These are phyloP conservation scores for Fraxinus angustifolia DNA, from an alignment of 305 asterid genomes.

Conservation along the genomic window DNA sequence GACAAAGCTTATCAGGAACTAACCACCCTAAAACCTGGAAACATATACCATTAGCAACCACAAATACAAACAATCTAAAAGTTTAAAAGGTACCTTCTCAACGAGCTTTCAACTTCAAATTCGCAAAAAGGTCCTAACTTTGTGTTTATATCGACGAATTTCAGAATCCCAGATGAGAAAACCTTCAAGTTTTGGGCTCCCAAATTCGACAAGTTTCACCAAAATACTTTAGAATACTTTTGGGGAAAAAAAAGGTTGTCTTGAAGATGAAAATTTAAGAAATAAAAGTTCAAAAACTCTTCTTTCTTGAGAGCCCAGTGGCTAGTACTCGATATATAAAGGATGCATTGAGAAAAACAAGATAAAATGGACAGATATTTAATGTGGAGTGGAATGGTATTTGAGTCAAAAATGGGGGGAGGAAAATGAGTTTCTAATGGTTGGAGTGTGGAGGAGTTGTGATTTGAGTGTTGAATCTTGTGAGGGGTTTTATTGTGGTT, in stretches of 20 bases:
- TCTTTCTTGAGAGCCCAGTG: background rate
- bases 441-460: slow-evolving; percentile 30
- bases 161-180: slow-evolving; percentile 26
- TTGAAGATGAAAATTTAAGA: slow-evolving; percentile 17
- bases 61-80: background rate
- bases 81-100: slow-evolving; percentile 26
- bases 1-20: background rate
- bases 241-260: background rate
- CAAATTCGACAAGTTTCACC: slow-evolving; percentile 2
- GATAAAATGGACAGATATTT: background rate
- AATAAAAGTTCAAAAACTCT: slow-evolving; percentile 17
- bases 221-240: slow-evolving; percentile 17
- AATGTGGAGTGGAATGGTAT: slow-evolving; percentile 10
- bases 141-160: slow-evolving; percentile 40
- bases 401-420: slow-evolving; percentile 15
- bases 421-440: slow-evolving; percentile 9
- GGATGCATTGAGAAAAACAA: slow-evolving; percentile 23
- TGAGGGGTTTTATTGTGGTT: slow-evolving; percentile 51
- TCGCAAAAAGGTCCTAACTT: slow-evolving; percentile 40
- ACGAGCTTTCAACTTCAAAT: slow-evolving; percentile 32
- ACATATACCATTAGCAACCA: background rate
- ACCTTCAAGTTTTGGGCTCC: slow-evolving; percentile 26
- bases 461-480: slow-evolving; percentile 35
- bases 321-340: slow-evolving; percentile 10
- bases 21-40: background rate